Base-by-base conservation (phyloP, 176 grass and related monocot genomes). In the Paspalum notatum region DNA sequence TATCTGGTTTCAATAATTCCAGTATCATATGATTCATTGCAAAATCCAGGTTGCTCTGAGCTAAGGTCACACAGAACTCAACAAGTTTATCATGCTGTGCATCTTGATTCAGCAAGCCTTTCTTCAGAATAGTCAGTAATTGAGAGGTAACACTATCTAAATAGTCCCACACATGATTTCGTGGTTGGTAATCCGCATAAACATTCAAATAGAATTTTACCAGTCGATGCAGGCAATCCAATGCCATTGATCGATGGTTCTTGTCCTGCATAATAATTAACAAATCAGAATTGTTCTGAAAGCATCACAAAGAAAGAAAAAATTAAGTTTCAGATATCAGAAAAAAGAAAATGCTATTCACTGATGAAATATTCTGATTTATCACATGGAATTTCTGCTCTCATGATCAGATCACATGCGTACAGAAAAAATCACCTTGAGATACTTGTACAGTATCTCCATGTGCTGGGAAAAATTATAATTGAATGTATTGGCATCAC, bases 151-250 rank as follows among this genome's bases (percentile, higher is more conserved):
- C 92, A 87, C 96, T 98, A 85, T 98, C 92, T 80, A 98, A 87
- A 87, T 78, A 95, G 76, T 98, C 96, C 92, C 96, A 98, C 47
- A 93, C 92, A 6, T 71, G 86, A 88, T 98, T 98, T 73, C 79
- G 87, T 21, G 90, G 85, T 70, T 98, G 96, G 53, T 88, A 80
- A 42, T 86, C 82, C 38, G 96, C 92, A 66, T 98, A 95, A 77
- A 93, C 90, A 91, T 98, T 95, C 85, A 98, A 80, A 81, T 98
- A 98, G 82, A 98, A 95, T 83, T 95, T 98, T 53, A 98, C 96
- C 46, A 98, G 75, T 11, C 96, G 90, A 60, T 98, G 96, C 68
- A 98, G 92, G 83, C 96, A 98, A 83, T 98, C 96, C 61, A 98
- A 85, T 82, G 92, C 90, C 96, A 98, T 98, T 51, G 96, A 98